These are phyloP conservation scores for Sugiyamaella lignohabitans DNA, from an alignment of 805 yeast species.

Conservation along the genomic window DNA sequence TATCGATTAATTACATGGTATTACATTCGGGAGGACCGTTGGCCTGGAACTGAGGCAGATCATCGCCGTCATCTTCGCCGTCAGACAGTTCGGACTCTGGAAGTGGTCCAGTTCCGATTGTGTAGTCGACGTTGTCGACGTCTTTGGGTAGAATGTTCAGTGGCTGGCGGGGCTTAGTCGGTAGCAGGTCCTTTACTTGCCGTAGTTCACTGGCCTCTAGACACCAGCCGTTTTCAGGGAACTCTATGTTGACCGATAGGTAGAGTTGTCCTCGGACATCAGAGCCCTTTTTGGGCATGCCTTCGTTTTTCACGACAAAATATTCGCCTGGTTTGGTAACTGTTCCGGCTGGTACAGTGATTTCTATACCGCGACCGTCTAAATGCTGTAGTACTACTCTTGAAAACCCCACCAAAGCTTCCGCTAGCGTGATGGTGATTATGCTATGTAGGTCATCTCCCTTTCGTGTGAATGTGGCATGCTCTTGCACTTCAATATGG, in stretches of 20 bases:
- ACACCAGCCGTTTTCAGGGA: slow-evolving; percentile 83
- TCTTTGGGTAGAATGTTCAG: slow-evolving; percentile 17
- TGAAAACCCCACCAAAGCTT: slow-evolving; percentile 78
- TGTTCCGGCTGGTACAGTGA: slow-evolving; percentile 60
- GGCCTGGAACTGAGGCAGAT: neutral
- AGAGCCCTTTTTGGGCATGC: slow-evolving; percentile 63
- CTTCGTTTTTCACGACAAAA: slow-evolving; percentile 61
- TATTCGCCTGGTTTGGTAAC: slow-evolving; percentile 73
- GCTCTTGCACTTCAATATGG: slow-evolving; percentile 45
- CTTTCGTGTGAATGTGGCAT: slow-evolving; percentile 46
- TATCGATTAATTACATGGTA: slow-evolving; percentile 12
- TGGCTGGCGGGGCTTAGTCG: slow-evolving; percentile 17
- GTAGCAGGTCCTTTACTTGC: slow-evolving; percentile 22
- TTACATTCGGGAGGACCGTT: slow-evolving; percentile 14
- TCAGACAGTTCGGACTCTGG: slow-evolving; percentile 14
- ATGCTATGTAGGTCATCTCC: slow-evolving; percentile 57
- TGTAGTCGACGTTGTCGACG: slow-evolving; percentile 22
- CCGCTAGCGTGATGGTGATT: slow-evolving; percentile 59
- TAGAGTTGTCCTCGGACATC: slow-evolving; percentile 60
- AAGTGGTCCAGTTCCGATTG: slow-evolving; percentile 6
- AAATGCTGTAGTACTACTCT: slow-evolving; percentile 60
- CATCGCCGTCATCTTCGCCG: slow-evolving; percentile 6
- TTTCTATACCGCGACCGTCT: slow-evolving; percentile 67
- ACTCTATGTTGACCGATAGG: slow-evolving; percentile 62
- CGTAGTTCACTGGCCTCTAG: slow-evolving; percentile 56